These are phyloP conservation scores for Rauvolfia tetraphylla DNA, from an alignment of 257 asterid species.

Conservation along the genomic window DNA sequence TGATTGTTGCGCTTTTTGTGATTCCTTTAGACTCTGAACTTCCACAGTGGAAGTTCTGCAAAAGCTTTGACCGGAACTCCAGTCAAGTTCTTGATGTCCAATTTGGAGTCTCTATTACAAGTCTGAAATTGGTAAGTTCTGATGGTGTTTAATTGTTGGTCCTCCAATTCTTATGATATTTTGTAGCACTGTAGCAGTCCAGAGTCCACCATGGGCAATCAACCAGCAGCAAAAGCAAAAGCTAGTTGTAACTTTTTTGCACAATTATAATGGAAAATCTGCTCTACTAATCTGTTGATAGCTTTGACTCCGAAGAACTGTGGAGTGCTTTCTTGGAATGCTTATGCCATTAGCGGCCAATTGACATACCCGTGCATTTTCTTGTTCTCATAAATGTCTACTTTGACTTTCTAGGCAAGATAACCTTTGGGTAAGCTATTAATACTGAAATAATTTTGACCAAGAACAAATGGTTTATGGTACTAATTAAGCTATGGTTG, in stretches of 20 bases:
- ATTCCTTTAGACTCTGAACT: conserved; percentile 47
- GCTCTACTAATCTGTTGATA: background rate
- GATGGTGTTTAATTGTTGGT: conserved; percentile 6
- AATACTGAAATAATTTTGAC: background rate
- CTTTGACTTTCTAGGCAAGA: background rate
- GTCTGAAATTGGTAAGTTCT: conserved; percentile 76
- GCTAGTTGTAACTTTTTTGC: background rate
- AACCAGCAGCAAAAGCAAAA: background rate
- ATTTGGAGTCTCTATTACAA: conserved; percentile 57
- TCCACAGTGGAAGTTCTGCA: conserved; percentile 66
- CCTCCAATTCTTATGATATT: background rate
- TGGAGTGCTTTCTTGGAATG: background rate
- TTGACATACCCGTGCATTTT: background rate
- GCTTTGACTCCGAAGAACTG: background rate
- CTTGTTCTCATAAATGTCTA: background rate
- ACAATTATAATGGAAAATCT: background rate
- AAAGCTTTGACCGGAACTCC: conserved; percentile 49
- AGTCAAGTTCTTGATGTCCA: conserved; percentile 63
- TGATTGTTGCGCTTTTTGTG: conserved; percentile 18
- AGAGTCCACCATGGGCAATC: background rate
- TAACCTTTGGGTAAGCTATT: background rate
- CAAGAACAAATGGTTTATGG: background rate
- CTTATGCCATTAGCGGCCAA: background rate
- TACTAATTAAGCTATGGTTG: background rate
- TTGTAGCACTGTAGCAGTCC: background rate